phyloP scores from a whole-genome alignment of 805 yeast genomes.

The Sugiyamaella valdiviana region DNA sequence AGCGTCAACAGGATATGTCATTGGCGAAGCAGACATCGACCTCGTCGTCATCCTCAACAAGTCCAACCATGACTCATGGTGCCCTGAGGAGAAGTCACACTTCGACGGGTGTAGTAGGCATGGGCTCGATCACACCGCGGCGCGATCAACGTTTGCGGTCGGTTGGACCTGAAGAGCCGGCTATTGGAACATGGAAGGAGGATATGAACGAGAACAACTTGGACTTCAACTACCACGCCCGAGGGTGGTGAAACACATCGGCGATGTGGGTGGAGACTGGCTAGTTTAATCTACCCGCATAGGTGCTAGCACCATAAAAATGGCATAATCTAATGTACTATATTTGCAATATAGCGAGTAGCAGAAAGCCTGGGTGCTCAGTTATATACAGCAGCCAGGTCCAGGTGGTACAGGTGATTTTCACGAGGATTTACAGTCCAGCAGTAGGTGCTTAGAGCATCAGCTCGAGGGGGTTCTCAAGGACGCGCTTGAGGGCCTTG shows the following conservation, averaged over 20 bases:
- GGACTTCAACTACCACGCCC: slow-evolving; percentile 38
- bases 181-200: slow-evolving; percentile 21
- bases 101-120: slow-evolving; percentile 14
- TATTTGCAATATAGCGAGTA: too few relatives aligned
- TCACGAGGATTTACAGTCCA: too few relatives aligned
- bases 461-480: slow-evolving; percentile 95
- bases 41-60: slow-evolving; percentile 5
- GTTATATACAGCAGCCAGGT: too few relatives aligned
- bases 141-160: not conserved
- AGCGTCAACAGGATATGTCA: slow-evolving; percentile 35
- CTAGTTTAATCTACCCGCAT: too few relatives aligned
- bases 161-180: slow-evolving; percentile 6
- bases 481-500: slow-evolving; percentile 80
- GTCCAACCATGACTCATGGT: slow-evolving; percentile 2
- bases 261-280: too few relatives aligned
- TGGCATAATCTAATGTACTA: not conserved
- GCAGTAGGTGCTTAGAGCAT: slow-evolving; percentile 53
- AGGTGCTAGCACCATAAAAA: too few relatives aligned
- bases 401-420: too few relatives aligned
- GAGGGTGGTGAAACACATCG: slow-evolving; percentile 34
- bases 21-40: slow-evolving; percentile 15
- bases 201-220: slow-evolving; percentile 26
- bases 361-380: too few relatives aligned
- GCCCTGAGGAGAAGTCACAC: slow-evolving; percentile 20
- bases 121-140: not conserved